Base-by-base conservation (phyloP, 2,329 filamentous ascomycete species). In the Fusarium albidum region DNA sequence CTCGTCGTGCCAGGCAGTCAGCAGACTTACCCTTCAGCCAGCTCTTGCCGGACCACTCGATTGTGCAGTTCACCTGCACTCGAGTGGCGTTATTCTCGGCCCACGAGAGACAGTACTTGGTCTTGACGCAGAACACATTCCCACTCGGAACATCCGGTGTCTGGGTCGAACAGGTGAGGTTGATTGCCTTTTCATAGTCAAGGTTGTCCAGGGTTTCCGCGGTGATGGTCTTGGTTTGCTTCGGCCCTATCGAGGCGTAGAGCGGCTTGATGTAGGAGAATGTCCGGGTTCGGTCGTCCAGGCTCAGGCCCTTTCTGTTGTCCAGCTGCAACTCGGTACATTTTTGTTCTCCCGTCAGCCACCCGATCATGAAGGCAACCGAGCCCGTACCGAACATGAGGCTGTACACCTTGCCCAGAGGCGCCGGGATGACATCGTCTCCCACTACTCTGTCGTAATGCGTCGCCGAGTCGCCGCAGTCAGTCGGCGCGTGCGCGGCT, bases 11-110 rank as follows among this genome's bases (percentile, higher is more conserved):
- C 32, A 38, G 28, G 9, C 1, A 41, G 25, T 38, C n/a, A 21
- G 21, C 21, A 21, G 6, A 69, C 79, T 70, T 79, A 96, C 93
- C 91, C 78, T 95, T 97, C 38, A 99, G 78, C 95, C 95, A 99
- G 77, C 93, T 97, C 81, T 98, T 99, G 65, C 93, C 93, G 4
- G 89, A 88, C 96, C 96, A 99, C 69, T 99, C 96, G 35, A 97
- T 90, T 3, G 87, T 89, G 71, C 92, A 97, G 63, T 89, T 97
- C 76, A 94, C 89, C 57, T 95, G 86, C 26, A 99, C 77, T 25
- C 92, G 84, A 1, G 96, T 99, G 32, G 86, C 79, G 67, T 96
- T 96, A 57, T 87, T 88, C 43, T 95, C 87, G 5, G 88, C 92
- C 95, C 95, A 99, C 44, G 91, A 91, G 17, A 99, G 80, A 68